A percentile compares a stretch with the other conserved stretches of the same genome.
Conservation (phyloP, 495 filamentous ascomycete genomes). For the Aspergillus coremiiformis region DNA sequence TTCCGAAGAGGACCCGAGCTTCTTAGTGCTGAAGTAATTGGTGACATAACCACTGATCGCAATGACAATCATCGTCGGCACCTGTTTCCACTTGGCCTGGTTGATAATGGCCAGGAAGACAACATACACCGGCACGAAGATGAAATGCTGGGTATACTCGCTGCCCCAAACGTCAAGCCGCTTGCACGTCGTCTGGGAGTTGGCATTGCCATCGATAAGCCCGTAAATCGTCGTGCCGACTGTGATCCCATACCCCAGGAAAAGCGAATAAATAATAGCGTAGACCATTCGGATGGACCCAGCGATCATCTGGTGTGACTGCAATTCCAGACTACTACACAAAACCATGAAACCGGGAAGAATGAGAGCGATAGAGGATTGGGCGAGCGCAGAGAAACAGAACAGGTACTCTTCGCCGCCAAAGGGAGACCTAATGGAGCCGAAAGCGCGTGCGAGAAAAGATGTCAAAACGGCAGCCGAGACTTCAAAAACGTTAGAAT, state of each 20-base stretch:
- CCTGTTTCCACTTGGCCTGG: constrained; percentile 85
- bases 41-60: constrained; percentile 74
- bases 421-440: constrained; percentile 50
- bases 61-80: constrained; percentile 78
- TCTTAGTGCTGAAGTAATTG: constrained; percentile 68
- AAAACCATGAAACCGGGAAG: constrained; percentile 84
- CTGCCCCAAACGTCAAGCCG: constrained; percentile 44
- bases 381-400: constrained; percentile 87
- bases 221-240: constrained; percentile 88
- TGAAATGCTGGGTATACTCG: constrained; percentile 43
- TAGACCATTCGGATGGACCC: constrained; percentile 94
- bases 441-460: constrained; percentile 79
- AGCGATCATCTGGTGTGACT: constrained; percentile 78
- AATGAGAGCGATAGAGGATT: constrained; percentile 86
- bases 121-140: constrained; percentile 66
- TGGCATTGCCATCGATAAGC: constrained; percentile 66
- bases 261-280: constrained; percentile 88
- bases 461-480: constrained; percentile 77
- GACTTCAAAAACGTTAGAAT: constrained; percentile 86
- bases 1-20: constrained; percentile 68
- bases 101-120: constrained; percentile 79
- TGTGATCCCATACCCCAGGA: constrained; percentile 91
- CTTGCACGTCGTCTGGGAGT: constrained; percentile 59
- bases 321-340: constrained; percentile 77
- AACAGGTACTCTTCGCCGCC: constrained; percentile 54